Percentiles rank a stretch among this genome's conserved stretches.
phyloP scores from a whole-genome alignment of 2,329 filamentous ascomycete species.

The Chrysosporium queenslandicum region DNA sequence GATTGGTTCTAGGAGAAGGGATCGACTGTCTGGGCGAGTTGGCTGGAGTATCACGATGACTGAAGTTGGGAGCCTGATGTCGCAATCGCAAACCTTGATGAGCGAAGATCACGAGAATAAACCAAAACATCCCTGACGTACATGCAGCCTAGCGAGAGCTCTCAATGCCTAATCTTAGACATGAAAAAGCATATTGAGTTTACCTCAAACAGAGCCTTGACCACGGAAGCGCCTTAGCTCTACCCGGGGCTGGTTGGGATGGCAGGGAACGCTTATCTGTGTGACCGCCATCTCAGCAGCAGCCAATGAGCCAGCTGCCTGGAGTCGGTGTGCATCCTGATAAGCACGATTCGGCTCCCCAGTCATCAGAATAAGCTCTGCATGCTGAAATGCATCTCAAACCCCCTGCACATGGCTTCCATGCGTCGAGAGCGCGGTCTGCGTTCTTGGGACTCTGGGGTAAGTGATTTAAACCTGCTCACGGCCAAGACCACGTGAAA shows the following conservation, averaged over 20 bases:
- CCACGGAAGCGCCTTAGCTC: background rate
- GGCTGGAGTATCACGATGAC: background rate
- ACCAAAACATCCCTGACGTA: background rate
- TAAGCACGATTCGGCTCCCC: background rate
- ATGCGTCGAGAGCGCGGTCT: background rate
- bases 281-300: background rate
- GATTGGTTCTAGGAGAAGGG: background rate
- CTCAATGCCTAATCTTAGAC: background rate
- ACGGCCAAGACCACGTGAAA: background rate
- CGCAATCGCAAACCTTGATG: slow-evolving; percentile 13
- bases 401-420: slow-evolving; percentile 7
- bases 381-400: background rate
- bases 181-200: background rate
- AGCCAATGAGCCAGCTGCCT: background rate
- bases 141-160: background rate
- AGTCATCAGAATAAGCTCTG: slow-evolving; percentile 5
- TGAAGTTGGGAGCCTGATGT: slow-evolving; percentile 11
- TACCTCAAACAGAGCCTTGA: slow-evolving; percentile 5
- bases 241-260: background rate
- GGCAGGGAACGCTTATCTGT: background rate
- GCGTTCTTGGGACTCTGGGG: background rate
- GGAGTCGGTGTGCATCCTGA: slow-evolving; percentile 2
- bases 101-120: slow-evolving; percentile 1
- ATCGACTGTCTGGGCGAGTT: slow-evolving; percentile 8
- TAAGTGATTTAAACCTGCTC: background rate